Base-by-base conservation (phyloP, 257 asterid genomes). In the Capsicum chinense region DNA sequence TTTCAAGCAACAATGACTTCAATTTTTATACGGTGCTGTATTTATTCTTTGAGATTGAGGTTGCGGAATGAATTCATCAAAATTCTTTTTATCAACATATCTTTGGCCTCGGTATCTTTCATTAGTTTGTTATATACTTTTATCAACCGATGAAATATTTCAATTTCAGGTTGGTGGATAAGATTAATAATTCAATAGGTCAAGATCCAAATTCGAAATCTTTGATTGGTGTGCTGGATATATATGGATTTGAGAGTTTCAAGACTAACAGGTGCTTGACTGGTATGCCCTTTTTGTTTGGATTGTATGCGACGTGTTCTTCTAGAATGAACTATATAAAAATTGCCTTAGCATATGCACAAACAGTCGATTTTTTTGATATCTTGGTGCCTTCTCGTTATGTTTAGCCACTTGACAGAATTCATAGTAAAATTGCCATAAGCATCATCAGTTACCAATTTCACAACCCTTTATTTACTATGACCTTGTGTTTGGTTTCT, bases 251-350 rank as follows among this genome's bases (percentile, higher is more conserved):
- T 83, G 98, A 93, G 93, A 93, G 98, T 88, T 92, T 93, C 95
- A 92, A 92, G 94, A 93, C 94, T 90, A 93, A 93, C 97, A 93
- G 98, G 98, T 93, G 95, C 97, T 90, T 91, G 89, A 86, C 89
- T 47, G 95, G 95, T 93, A 93, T 80, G 93, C 95, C 95, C 69
- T 87, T 86, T 93, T 85, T 93, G 93, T 83, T 85, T 86, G 88
- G 57, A 68, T 86, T 83, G 89, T 89, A 79, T 88, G 83, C 85
- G 85, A 83, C 79, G 63, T 83, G 86, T 52, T 87, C 79, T 88
- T 64, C 44, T 58, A 6, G 17, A 82, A 82, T 63, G 81, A 76
- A 54, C 81, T 26, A 33, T 76, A 26, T 52, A 50, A 21, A 39
- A 76, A 26, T 54, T 2, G 48, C 81, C 81, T 52, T 54, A 4